Conservation (phyloP, 2,329 filamentous ascomycete species). For the Claviceps purpurea region DNA sequence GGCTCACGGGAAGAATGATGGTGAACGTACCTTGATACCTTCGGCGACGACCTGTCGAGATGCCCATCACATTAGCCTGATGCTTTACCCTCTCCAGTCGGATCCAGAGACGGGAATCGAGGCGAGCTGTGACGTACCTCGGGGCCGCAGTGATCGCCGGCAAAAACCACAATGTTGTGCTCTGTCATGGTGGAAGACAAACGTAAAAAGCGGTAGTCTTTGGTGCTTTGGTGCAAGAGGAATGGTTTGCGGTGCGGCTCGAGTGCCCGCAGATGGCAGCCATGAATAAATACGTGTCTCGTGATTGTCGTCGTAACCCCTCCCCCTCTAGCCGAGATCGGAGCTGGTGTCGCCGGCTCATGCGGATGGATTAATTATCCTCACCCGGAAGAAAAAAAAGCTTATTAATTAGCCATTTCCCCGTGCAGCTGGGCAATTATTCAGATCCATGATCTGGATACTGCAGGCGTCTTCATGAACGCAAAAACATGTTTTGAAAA, state of each 20-base stretch:
- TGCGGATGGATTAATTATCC: too few species aligned
- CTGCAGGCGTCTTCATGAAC: not conserved
- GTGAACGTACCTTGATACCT: slow-evolving; percentile 57
- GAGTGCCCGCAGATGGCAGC: not conserved
- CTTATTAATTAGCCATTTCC: not conserved
- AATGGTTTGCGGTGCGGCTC: not conserved
- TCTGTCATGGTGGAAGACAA: slow-evolving; percentile 38
- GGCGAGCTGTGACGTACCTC: slow-evolving; percentile 41
- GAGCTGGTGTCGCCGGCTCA: slow-evolving; percentile 1
- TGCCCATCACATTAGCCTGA: slow-evolving; percentile 9
- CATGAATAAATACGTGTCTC: not conserved
- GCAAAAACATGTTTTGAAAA: too few species aligned
- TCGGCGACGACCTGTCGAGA: slow-evolving; percentile 56
- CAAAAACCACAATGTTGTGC: slow-evolving; percentile 67
- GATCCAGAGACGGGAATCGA: slow-evolving; percentile 8
- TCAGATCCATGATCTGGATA: not conserved
- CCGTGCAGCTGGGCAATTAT: not conserved
- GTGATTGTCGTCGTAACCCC: not conserved
- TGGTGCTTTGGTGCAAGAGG: not conserved
- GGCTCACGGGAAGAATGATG: not conserved
- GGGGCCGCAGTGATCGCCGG: slow-evolving; percentile 70
- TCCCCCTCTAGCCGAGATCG: slow-evolving; percentile 7
- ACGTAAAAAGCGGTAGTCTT: not conserved
- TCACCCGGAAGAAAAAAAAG: not conserved
- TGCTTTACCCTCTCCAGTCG: slow-evolving; percentile 8